Percentiles rank a stretch among this genome's conserved stretches.
These are phyloP conservation scores for Calendula officinalis DNA, from an alignment of 129 eudicot genomes.

Conservation along the genomic window DNA sequence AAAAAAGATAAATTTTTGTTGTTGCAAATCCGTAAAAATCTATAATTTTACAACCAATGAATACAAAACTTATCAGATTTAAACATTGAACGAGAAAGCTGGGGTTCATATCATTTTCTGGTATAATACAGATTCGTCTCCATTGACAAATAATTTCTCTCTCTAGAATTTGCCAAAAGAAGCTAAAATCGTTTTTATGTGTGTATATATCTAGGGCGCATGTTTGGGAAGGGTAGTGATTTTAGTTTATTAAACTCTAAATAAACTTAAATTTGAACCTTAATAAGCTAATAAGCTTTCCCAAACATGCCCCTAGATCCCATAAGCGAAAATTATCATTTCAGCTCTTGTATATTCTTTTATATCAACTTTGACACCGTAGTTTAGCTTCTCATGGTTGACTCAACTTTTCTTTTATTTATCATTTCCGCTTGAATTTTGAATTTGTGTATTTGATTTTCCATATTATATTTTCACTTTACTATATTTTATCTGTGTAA, in stretches of 20 bases:
- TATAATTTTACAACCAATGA: background rate
- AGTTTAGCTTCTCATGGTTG: background rate
- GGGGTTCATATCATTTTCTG: conserved; percentile 25
- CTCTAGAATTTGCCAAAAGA: conserved; percentile 31
- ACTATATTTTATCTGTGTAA: no score
- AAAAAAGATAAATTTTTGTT: background rate
- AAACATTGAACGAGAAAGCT: conserved; percentile 5
- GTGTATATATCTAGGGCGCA: no score
- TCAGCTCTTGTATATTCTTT: conserved; percentile 2
- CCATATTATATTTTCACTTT: no score
- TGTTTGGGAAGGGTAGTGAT: no score
- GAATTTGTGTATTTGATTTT: no score
- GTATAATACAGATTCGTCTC: background rate
- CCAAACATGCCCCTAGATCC: no score
- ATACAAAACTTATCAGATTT: conserved; percentile 8
- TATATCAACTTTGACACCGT: background rate
- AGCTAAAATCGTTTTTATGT: background rate
- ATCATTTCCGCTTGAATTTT: no score
- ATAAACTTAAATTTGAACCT: no score
- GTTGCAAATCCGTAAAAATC: conserved; percentile 7
- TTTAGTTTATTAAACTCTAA: no score
- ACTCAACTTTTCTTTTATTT: background rate
- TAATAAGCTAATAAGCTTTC: no score
- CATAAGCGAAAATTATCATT: no score
- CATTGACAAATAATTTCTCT: conserved; percentile 38